Evolutionary conservation across 192 early-diverging fungal species (phyloP).

Genomic region (Linnemannia elongata): DNA sequence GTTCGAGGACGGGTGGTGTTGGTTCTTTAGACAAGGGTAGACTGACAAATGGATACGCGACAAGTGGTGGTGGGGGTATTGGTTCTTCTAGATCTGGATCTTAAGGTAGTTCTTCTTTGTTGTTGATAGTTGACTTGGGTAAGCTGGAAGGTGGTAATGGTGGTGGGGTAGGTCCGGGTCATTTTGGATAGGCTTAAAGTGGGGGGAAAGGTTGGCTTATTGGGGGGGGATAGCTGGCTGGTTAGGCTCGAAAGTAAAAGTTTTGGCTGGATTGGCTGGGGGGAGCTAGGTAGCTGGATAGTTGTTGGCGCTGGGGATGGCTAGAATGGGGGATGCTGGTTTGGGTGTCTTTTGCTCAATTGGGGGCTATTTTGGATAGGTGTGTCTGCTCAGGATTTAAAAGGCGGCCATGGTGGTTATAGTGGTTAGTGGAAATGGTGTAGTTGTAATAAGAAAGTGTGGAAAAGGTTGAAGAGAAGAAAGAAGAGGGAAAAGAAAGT

Average conservation of each 20-base stretch:
- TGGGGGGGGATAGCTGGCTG: neutral
- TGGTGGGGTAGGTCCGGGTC: constrained; percentile 7
- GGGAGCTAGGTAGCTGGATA: neutral
- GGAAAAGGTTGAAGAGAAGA: neutral
- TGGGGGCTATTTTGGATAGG: neutral
- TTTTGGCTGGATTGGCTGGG: neutral
- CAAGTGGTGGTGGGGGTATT: neutral
- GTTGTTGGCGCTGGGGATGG: neutral
- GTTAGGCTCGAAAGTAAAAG: constrained; percentile 3
- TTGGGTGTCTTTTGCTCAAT: neutral
- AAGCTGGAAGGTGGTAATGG: neutral
- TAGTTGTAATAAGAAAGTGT: neutral
- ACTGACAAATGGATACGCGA: constrained; percentile 8
- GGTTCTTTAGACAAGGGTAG: constrained; percentile 9
- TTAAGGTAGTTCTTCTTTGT: constrained; percentile 5
- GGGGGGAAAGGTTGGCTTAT: neutral
- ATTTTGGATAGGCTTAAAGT: constrained; percentile 15
- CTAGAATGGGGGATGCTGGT: neutral
- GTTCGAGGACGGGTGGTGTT: neutral
- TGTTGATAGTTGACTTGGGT: constrained; percentile 3
- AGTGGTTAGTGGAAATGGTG: neutral
- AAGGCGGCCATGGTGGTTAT: constrained; percentile 30
- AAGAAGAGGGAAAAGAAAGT: neutral
- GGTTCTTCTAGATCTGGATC: constrained; percentile 28
- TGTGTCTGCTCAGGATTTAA: neutral